These are phyloP conservation scores for Cladochytrium replicatum DNA, from an alignment of 192 early-diverging fungal species.

Conservation along the genomic window DNA sequence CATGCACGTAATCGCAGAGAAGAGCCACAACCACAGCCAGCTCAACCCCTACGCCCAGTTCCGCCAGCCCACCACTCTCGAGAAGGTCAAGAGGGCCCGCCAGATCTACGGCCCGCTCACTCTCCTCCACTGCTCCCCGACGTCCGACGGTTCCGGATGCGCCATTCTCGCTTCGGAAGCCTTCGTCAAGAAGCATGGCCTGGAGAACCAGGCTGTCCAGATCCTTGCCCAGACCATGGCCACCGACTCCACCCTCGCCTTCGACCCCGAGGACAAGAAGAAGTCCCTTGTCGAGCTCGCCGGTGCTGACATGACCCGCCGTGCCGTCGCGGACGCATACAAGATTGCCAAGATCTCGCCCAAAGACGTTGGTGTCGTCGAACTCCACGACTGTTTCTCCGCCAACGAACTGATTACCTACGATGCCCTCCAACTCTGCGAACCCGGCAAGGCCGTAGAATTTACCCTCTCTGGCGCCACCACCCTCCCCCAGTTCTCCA, in stretches of 20 bases:
- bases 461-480: constrained; percentile 19
- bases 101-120: constrained; percentile 60
- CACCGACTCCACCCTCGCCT: constrained; percentile 51
- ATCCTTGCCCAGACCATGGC: constrained; percentile 59
- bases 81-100: constrained; percentile 49
- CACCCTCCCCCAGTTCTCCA: constrained; percentile 13
- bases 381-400: constrained; percentile 70
- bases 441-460: constrained; percentile 53
- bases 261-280: constrained; percentile 14
- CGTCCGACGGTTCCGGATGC: constrained; percentile 60
- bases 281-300: constrained; percentile 24
- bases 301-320: constrained; percentile 56
- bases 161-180: constrained; percentile 53
- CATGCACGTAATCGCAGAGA: constrained; percentile 60
- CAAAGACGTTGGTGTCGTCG: constrained; percentile 55
- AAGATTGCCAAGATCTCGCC: constrained; percentile 47
- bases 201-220: constrained; percentile 56
- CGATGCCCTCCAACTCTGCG: constrained; percentile 57
- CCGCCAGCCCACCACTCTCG: constrained; percentile 47
- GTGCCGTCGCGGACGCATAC: constrained; percentile 45
- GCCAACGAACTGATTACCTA: constrained; percentile 68
- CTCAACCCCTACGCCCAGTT: constrained; percentile 67
- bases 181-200: constrained; percentile 49
- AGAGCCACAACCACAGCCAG: constrained; percentile 60
- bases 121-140: constrained; percentile 66